Evolutionary conservation across 768 basidiomycete genomes (phyloP).

Genomic region (Erythrobasidium yunnanense): DNA sequence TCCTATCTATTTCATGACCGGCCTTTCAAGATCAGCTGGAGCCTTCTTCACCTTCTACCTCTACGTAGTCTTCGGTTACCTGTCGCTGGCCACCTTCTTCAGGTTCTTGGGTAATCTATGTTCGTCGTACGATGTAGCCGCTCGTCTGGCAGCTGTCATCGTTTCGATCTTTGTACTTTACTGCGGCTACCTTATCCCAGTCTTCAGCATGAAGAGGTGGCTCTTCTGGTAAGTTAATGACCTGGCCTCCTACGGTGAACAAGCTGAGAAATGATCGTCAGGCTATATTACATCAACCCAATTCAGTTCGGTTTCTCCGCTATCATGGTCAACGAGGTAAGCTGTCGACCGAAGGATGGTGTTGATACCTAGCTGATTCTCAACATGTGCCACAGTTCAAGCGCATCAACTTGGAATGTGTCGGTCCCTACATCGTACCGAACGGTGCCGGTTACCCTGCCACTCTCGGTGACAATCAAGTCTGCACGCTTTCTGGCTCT

Average conservation of each 20-base stretch:
- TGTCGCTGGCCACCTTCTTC: constrained; percentile 77
- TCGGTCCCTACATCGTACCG: constrained; percentile 57
- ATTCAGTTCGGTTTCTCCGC: constrained; percentile 65
- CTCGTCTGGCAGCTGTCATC: constrained; percentile 55
- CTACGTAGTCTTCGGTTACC: constrained; percentile 48
- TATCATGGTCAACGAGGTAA: constrained; percentile 64
- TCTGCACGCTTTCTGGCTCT: constrained; percentile 52
- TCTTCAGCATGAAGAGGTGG: constrained; percentile 64
- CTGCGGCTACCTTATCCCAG: constrained; percentile 45
- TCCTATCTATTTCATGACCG: constrained; percentile 45
- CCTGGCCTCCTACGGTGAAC: too few relatives aligned
- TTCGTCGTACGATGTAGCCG: constrained; percentile 53
- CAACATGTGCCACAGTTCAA: too few relatives aligned
- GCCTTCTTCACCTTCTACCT: constrained; percentile 57
- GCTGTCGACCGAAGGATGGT: too few relatives aligned
- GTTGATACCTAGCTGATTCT: too few relatives aligned
- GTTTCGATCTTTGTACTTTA: constrained; percentile 66
- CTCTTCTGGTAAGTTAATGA: too few relatives aligned
- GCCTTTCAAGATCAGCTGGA: constrained; percentile 39
- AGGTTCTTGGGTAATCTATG: constrained; percentile 51
- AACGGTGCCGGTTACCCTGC: constrained; percentile 60
- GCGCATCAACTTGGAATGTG: constrained; percentile 50
- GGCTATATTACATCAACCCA: constrained; percentile 61
- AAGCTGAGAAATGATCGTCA: too few relatives aligned
- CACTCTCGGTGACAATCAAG: constrained; percentile 55